These are phyloP conservation scores for Leucoagaricus sp. DNA, from an alignment of 1,284 basidiomycete species.

Conservation along the genomic window DNA sequence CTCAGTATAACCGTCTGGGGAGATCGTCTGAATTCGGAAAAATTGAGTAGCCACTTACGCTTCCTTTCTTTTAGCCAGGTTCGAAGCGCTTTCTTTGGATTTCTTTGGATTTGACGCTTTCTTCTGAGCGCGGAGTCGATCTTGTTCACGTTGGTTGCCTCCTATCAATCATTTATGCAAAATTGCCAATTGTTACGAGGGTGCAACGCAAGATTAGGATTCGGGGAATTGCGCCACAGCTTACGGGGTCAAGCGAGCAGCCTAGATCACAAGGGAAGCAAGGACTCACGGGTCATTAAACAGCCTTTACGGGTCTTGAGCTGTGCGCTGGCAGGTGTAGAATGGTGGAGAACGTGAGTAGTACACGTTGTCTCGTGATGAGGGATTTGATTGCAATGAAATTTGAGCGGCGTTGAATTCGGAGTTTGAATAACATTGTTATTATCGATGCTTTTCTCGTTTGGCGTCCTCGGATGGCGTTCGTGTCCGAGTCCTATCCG, in stretches of 20 bases:
- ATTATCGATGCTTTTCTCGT: too few species aligned
- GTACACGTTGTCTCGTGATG: constrained; percentile 15
- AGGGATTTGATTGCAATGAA: constrained; percentile 15
- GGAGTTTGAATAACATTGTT: constrained; percentile 2
- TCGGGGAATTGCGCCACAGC: constrained; percentile 20
- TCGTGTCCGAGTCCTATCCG: too few species aligned
- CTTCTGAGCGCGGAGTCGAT: constrained; percentile 73
- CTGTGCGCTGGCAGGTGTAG: neutral
- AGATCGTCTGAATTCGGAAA: neutral
- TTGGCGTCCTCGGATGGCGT: too few species aligned
- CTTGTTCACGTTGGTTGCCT: constrained; percentile 79
- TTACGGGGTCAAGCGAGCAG: constrained; percentile 15
- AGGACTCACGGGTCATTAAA: constrained; percentile 53
- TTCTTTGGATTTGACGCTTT: constrained; percentile 59
- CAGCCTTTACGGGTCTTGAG: neutral
- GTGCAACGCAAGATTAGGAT: neutral
- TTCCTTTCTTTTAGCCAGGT: constrained; percentile 70
- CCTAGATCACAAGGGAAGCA: constrained; percentile 8
- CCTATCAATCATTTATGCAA: constrained; percentile 42
- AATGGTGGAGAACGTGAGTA: constrained; percentile 1
- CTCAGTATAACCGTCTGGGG: constrained; percentile 5
- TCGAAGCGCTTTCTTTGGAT: constrained; percentile 66
- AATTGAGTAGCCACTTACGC: constrained; percentile 48
- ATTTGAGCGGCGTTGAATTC: constrained; percentile 5
- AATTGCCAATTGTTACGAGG: too few species aligned